Base-by-base conservation (phyloP, 2,329 filamentous ascomycete genomes). In the Neonectria magnoliae region DNA sequence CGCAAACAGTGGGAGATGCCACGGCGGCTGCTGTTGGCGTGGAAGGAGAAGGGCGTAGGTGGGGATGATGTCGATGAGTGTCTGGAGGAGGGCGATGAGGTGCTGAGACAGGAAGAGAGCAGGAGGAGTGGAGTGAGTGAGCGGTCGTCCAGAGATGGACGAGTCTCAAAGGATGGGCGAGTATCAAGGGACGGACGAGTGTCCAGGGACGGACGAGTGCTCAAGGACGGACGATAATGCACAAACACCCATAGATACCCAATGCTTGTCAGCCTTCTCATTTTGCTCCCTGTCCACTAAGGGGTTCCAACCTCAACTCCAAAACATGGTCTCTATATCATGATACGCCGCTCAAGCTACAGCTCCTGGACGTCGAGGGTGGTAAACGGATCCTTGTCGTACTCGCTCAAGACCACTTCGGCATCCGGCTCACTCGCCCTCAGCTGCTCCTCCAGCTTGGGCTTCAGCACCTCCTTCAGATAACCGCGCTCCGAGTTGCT, bases 401-500 rank as follows among this genome's bases (percentile, higher is more conserved):
- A 84, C 76, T 91, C 85, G 78, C 94, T 98, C 53, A 97, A 88
- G 62, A 90, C 78, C 14, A 98, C 90, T 60, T 87, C 82, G 18
- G 90, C 87, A 22, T 83, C 81, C 2, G 75, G 71, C 44, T 77
- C 76, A 68, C 87, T 85, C 53, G 82, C 79, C 57, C 79, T 81
- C 36, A 97, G 78, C 64, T 83, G 80, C 42, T 82, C 81, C 71
- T 89, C 82, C 72, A 98, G 80, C 77, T 89, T 88, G 18, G 83
- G 83, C 72, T 86, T 85, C 81, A 99, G 85, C 51, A 92, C 88
- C 64, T 90, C 85, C 63, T 85, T 85, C 73, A 99, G 80, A 76
- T 95, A 99, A 0, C 89, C 90, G 38, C 96, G 84, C 82, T 99
- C 96, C 0, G 93, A 96, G 78, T 98, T 98, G 72, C 92, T 95